These are phyloP conservation scores for Phytopythium kandeliae DNA, from an alignment of 352 stramenopile species.

Conservation along the genomic window DNA sequence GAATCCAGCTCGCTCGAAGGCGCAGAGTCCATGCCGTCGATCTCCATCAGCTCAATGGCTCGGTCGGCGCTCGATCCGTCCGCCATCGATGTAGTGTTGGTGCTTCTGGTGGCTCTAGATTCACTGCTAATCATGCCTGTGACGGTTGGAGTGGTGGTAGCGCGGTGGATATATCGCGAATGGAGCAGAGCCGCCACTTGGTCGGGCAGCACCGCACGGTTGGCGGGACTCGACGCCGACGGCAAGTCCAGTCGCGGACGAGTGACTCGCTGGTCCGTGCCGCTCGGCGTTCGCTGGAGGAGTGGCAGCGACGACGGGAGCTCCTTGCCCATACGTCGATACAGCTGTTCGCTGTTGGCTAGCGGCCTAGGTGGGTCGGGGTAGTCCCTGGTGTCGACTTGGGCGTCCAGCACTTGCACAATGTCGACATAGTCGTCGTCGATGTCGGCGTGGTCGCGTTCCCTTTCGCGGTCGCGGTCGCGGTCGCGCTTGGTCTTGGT, in stretches of 20 bases:
- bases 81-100: not conserved
- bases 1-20: not conserved
- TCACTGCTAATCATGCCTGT: not conserved
- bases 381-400: conserved; percentile 1
- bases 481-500: not conserved
- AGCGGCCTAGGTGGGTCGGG: not conserved
- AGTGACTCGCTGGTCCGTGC: not conserved
- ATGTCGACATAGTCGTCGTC: conserved; percentile 2
- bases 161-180: not conserved
- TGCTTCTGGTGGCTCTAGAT: not conserved
- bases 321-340: conserved; percentile 4
- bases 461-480: too few relatives aligned
- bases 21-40: not conserved
- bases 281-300: not conserved
- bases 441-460: too few relatives aligned
- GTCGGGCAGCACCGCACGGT: not conserved
- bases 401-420: conserved; percentile 5
- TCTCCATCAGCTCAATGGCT: not conserved
- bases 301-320: not conserved
- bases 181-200: not conserved
- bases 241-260: not conserved
- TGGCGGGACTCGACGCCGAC: not conserved
- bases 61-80: not conserved
- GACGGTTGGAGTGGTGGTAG: not conserved
- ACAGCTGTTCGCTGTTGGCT: not conserved